Evolutionary conservation across 2,329 filamentous ascomycete genomes (phyloP).

Genomic region (Colletotrichum gigasporum): DNA sequence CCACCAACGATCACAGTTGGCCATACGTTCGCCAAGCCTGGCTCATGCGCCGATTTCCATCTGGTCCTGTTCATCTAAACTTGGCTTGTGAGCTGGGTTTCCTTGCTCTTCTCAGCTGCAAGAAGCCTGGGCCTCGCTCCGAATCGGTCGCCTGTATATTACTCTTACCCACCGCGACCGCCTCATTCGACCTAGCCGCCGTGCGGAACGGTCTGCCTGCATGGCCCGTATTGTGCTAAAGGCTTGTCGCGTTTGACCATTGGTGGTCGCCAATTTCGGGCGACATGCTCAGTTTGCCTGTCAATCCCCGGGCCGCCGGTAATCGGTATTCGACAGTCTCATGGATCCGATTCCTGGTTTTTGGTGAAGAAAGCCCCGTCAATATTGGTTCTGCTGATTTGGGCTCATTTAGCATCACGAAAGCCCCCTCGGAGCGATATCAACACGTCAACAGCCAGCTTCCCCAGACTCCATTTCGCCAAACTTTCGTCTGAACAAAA

Average conservation of each 20-base stretch:
- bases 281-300: slow-evolving; percentile 19
- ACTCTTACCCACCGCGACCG: neutral
- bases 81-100: neutral
- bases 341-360: neutral
- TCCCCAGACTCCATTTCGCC: neutral
- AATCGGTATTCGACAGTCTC: too few relatives aligned
- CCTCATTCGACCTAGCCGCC: slow-evolving; percentile 6
- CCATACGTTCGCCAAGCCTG: slow-evolving; percentile 5
- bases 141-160: slow-evolving; percentile 25
- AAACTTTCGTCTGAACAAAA: neutral
- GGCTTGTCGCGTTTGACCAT: slow-evolving; percentile 7
- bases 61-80: slow-evolving; percentile 31
- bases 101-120: neutral
- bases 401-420: too few relatives aligned
- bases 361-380: too few relatives aligned
- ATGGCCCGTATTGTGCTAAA: neutral
- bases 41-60: slow-evolving; percentile 20
- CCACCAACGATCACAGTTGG: neutral
- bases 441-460: neutral
- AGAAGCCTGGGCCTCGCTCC: slow-evolving; percentile 1
- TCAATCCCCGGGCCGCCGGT: neutral
- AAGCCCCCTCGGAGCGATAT: too few relatives aligned
- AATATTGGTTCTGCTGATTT: neutral
- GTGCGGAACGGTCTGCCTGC: neutral
- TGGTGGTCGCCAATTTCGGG: slow-evolving; percentile 20